Evolutionary conservation across 2,329 filamentous ascomycete genomes (phyloP), one percentile per base, ranked within the genome.

Genomic region (Thielaviopsis populi): DNA sequence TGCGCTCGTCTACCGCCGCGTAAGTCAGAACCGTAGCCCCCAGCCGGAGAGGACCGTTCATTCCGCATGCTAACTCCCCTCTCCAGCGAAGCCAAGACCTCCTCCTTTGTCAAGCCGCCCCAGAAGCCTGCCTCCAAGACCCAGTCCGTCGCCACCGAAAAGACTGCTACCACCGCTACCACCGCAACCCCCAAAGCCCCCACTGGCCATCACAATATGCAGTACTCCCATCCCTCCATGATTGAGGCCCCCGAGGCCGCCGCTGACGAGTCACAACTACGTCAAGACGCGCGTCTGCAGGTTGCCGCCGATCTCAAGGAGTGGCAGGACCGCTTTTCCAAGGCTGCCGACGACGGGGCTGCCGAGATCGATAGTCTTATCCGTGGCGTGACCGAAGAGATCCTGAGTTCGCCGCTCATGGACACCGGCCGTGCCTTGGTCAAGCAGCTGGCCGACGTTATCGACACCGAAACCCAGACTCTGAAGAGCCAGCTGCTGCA

Each of bases 241-340:
- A 74, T 80, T 3, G 69, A 74, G 59, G 73, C 79, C 1, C 79
- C 80, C 0, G 73, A 79, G 13, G 69, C 75, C 2, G 72, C 76
- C 68, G 71, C 78, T 61, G 72, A 75, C 41, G 80, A 83, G 64
- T 77, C 80, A 37, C 80, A 84, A 30, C 73, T 77, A 17, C 80
- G 82, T 30, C 80, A 81, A 63, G 80, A 78, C 3, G 81, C 81
- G 1, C 83, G 83, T 54, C 81, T 86, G 69, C 82, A 82, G 67
- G 88, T 97, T 50, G 80, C 84, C 1, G 81, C 86, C 54, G 94
- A 99, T 72, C 80, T 99, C 15, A 81, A 83, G 68, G 80, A 81
- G 64, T 99, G 94, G 92, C 88, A 96, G 73, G 83, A 83, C 67
- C 95, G 95, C 70, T 96, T 96, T 72, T 82, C 88, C 33, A 83